These are phyloP conservation scores for Cucurbita pepo DNA, from an alignment of 306 rosid species.

Conservation along the genomic window DNA sequence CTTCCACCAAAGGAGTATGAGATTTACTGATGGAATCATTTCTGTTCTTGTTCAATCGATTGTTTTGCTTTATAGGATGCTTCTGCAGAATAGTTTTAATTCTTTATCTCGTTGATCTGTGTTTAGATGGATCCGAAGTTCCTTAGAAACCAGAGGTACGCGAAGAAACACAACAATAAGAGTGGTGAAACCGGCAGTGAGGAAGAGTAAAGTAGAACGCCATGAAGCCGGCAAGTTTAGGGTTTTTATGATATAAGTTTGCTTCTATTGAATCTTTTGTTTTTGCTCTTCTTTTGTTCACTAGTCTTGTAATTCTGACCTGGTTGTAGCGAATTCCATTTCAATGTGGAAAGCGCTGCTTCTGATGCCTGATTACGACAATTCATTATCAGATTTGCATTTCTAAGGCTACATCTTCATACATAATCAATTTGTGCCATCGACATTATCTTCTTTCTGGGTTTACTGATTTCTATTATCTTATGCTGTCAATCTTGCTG, in stretches of 20 bases:
- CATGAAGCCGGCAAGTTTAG: slow-evolving; percentile 2
- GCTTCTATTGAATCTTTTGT: not conserved
- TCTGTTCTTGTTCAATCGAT: not conserved
- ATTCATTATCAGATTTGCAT: not conserved
- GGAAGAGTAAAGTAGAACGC: slow-evolving; percentile 39
- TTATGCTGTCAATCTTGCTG: not conserved
- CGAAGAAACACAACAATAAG: slow-evolving; percentile 89
- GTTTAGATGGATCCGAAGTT: slow-evolving; percentile 94
- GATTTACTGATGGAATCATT: not conserved
- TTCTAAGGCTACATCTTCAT: not conserved
- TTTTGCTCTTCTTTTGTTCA: not conserved
- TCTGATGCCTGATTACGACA: not conserved
- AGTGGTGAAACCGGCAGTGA: slow-evolving; percentile 29
- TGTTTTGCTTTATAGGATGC: not conserved
- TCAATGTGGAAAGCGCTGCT: slow-evolving; percentile 1
- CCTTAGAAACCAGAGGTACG: slow-evolving; percentile 98
- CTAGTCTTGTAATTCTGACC: not conserved
- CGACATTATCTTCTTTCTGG: not conserved
- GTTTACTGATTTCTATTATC: not conserved
- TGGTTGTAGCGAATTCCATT: too few relatives aligned
- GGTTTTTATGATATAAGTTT: slow-evolving; percentile 3
- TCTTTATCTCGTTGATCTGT: not conserved
- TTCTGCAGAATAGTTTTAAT: not conserved
- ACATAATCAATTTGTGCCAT: not conserved
- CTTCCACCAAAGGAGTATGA: slow-evolving; percentile 87